Percentiles rank a stretch among this genome's conserved stretches.
phyloP scores from a whole-genome alignment of 2,329 filamentous ascomycete genomes.

The Orbilia oligospora region DNA sequence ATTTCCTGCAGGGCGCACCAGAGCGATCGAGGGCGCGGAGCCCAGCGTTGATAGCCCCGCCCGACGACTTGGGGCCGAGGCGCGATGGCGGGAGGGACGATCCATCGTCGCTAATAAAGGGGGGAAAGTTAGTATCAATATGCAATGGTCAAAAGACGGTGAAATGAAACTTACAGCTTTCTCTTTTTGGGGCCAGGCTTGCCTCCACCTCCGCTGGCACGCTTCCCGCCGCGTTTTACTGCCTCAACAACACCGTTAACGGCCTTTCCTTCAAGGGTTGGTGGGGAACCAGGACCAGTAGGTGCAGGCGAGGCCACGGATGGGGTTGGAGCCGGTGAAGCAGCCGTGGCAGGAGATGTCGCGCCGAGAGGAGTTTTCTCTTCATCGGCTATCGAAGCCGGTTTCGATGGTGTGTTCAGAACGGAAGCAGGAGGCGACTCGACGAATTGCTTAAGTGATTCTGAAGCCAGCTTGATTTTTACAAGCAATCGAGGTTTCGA shows the following conservation, averaged over 20 bases:
- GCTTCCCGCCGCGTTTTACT: slow-evolving; percentile 73
- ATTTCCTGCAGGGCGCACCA: slow-evolving; percentile 85
- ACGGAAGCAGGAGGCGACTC: slow-evolving; percentile 66
- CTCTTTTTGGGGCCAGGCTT: slow-evolving; percentile 97
- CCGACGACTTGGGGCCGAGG: slow-evolving; percentile 95
- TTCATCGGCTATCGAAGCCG: slow-evolving; percentile 67
- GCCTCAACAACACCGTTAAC: slow-evolving; percentile 73
- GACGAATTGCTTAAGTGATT: slow-evolving; percentile 71
- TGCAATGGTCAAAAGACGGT: background rate
- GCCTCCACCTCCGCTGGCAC: slow-evolving; percentile 73
- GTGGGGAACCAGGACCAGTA: slow-evolving; percentile 52
- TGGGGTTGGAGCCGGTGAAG: slow-evolving; percentile 66
- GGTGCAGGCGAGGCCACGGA: slow-evolving; percentile 55
- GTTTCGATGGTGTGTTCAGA: slow-evolving; percentile 67
- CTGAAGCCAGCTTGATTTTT: slow-evolving; percentile 72
- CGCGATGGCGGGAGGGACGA: slow-evolving; percentile 75
- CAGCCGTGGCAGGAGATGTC: slow-evolving; percentile 67
- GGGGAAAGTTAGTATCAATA: slow-evolving; percentile 54
- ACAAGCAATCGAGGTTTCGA: slow-evolving; percentile 68
- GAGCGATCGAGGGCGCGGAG: slow-evolving; percentile 93
- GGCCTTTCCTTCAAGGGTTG: slow-evolving; percentile 68
- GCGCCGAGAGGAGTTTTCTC: slow-evolving; percentile 67
- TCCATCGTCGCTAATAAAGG: slow-evolving; percentile 67
- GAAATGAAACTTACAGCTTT: slow-evolving; percentile 81
- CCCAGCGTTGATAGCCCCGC: slow-evolving; percentile 96